Base-by-base conservation (phyloP, 345 rosid species). In the Moricandia moricandioides region DNA sequence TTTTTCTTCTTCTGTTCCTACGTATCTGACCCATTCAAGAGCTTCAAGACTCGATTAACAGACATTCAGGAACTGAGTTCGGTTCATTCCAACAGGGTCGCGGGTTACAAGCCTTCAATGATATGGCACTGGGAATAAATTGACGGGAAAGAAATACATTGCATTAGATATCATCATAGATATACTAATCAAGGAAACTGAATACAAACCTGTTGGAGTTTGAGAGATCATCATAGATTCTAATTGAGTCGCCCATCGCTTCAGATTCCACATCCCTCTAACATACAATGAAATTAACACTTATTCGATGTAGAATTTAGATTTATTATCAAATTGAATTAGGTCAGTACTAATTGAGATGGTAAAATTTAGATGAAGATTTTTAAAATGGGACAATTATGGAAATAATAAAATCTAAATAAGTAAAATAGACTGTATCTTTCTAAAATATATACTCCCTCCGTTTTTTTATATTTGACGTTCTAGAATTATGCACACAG, bases 11-110 rank as follows among this genome's bases (percentile, higher is more conserved):
- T 24, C 8, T 37, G 63, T n/a, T 24, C 56, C 70, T n/a, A 14
- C 21, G 54, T 73, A 73, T 0, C 0, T 0, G 7, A 6, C 21
- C 77, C 77, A 73, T 27, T 73, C 27, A 27, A 73, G 27, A 12
- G 63, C 55, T 39, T 14, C 63, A 35, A 73, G 63, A 29, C 30
- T 63, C 3, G 14, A 24, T 35, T n/a, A 26, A 14, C 8, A 72
- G 16, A 63, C 69, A 72, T 49, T 72, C 30, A 35, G 76, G 76
- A 16, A 72, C 62, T 11, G 69, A 52, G 9, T 37, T 52, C 35
- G 30, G 62, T 72, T 72, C 60, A n/a, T 9, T 62, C 76, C 76
- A 72, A 21, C 29, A 8, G 2, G 52, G 52, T 5, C 52, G 52
- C 52, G 49, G 49, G 14, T 12, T 5, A 12, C 7, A 13, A 45